These are phyloP conservation scores for Daldinia bambusicola DNA, from an alignment of 495 filamentous ascomycete species.

Conservation along the genomic window DNA sequence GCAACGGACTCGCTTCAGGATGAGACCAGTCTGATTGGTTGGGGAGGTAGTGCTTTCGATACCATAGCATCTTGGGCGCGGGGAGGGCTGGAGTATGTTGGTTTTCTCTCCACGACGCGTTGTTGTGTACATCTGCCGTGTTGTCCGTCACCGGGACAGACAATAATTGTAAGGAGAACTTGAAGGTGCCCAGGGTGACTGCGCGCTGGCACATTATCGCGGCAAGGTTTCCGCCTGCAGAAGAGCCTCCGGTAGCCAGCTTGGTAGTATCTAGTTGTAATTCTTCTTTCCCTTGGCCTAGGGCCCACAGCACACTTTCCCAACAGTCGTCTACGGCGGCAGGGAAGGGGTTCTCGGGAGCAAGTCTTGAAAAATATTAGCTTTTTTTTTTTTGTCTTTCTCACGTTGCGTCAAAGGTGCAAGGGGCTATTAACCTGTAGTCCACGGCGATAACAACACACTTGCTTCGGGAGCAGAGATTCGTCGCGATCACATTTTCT, in stretches of 20 bases:
- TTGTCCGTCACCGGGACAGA: conserved; percentile 70
- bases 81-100: conserved; percentile 62
- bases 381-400: neutral
- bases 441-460: conserved; percentile 67
- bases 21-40: conserved; percentile 56
- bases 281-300: conserved; percentile 51
- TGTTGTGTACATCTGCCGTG: conserved; percentile 59
- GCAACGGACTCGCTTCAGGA: conserved; percentile 65
- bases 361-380: conserved; percentile 52
- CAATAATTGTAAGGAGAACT: conserved; percentile 62
- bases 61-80: conserved; percentile 68
- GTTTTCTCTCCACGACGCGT: conserved; percentile 60
- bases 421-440: conserved; percentile 58
- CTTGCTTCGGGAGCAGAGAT: conserved; percentile 60
- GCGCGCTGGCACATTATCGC: conserved; percentile 66
- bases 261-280: conserved; percentile 59
- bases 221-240: conserved; percentile 66
- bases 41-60: conserved; percentile 66
- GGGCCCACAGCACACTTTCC: conserved; percentile 66
- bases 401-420: neutral
- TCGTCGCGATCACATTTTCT: conserved; percentile 67
- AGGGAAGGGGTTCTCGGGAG: conserved; percentile 66
- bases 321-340: conserved; percentile 67
- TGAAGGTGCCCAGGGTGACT: conserved; percentile 50
- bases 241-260: conserved; percentile 65